These are phyloP conservation scores for Arctostaphylos glauca DNA, from an alignment of 148 eudicot species.

Conservation along the genomic window DNA sequence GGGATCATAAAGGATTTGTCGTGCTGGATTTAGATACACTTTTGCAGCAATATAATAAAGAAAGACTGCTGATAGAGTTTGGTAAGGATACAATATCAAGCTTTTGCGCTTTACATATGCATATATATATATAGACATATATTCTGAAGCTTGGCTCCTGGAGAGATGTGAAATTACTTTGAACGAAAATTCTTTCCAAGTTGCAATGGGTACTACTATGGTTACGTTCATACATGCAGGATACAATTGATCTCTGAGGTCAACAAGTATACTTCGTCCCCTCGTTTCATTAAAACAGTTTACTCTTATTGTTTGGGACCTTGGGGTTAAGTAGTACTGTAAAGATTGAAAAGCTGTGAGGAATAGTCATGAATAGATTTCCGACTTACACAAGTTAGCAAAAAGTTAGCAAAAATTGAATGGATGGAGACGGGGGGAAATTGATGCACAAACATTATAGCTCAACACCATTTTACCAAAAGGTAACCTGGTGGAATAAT, in stretches of 20 bases:
- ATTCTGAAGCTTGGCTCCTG: background rate
- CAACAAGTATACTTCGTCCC: background rate
- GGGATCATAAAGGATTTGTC: background rate
- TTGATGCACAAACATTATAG: background rate
- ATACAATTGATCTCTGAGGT: background rate
- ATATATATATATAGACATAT: too few relatives aligned
- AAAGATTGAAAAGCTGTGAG: background rate
- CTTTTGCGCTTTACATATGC: background rate
- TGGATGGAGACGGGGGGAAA: background rate
- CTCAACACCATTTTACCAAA: background rate
- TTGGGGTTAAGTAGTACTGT: background rate
- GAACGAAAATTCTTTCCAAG: background rate
- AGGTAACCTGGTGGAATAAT: background rate
- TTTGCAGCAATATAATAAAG: background rate
- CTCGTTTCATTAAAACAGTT: too few relatives aligned
- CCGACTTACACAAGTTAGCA: background rate
- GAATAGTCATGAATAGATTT: background rate
- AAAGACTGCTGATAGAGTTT: background rate
- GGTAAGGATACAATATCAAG: background rate
- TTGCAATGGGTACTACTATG: too few relatives aligned
- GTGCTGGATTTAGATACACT: background rate
- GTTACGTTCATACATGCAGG: background rate
- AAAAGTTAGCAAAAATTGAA: background rate
- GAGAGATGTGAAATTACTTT: background rate
- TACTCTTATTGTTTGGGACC: background rate